These are phyloP conservation scores for Colletotrichum sp. DNA, from an alignment of 2,329 filamentous ascomycete genomes.

Conservation along the genomic window DNA sequence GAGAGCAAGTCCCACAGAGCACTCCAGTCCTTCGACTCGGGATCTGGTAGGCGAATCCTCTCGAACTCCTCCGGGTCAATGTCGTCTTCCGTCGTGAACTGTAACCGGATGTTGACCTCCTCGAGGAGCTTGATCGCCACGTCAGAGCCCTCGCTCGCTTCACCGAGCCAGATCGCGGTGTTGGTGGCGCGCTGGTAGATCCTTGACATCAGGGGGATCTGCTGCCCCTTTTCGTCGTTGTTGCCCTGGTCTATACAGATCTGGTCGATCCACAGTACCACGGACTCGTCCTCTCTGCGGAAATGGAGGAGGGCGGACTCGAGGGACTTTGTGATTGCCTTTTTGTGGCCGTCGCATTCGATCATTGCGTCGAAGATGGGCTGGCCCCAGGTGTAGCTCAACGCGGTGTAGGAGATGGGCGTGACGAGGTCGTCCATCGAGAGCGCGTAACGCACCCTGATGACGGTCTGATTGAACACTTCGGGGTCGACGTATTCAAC, in stretches of 20 bases:
- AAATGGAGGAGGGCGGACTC: not conserved
- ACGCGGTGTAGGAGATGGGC: not conserved
- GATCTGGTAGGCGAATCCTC: not conserved
- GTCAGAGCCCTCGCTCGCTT: conserved; percentile 22
- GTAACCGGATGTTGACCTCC: not conserved
- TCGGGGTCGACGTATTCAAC: not conserved
- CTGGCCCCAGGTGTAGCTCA: not conserved
- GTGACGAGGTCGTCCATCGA: not conserved
- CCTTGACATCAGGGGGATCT: conserved; percentile 17
- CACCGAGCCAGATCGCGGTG: conserved; percentile 23
- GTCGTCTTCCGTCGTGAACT: not conserved
- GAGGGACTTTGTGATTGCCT: not conserved
- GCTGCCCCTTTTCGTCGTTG: conserved; percentile 7
- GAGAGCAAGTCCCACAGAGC: not conserved
- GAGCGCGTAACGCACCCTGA: not conserved
- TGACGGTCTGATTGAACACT: not conserved
- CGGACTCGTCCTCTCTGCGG: not conserved
- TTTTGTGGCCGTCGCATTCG: not conserved
- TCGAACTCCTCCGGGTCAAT: not conserved
- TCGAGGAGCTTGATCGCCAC: conserved; percentile 18
- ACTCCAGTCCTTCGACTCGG: not conserved
- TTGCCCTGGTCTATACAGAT: conserved; percentile 20
- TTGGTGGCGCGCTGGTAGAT: conserved; percentile 10
- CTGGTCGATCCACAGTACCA: conserved; percentile 20
- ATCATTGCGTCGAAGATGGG: not conserved